Percentiles rank a stretch among this genome's conserved stretches.
Conservation (phyloP, 2,329 filamentous ascomycete species). For the Penicillium sp. region DNA sequence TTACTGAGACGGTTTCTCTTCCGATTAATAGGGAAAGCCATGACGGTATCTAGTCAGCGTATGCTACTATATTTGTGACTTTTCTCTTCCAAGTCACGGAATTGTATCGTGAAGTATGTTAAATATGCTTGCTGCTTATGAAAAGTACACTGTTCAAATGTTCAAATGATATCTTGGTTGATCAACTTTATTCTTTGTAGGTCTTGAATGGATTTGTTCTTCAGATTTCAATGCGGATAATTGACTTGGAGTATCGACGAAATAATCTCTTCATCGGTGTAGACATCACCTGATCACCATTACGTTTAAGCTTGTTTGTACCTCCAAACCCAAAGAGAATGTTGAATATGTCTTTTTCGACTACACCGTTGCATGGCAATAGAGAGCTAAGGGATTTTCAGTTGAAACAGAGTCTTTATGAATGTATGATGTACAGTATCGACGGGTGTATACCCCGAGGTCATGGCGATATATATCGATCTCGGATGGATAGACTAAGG, state of each 20-base stretch:
- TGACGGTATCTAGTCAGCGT: too few relatives aligned
- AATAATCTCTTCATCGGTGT: not conserved
- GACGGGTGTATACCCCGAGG: not conserved
- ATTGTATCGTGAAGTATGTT: not conserved
- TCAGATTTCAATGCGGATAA: not conserved
- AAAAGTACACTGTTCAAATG: too few relatives aligned
- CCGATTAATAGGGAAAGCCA: not conserved
- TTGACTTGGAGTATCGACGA: not conserved
- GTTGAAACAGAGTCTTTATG: not conserved
- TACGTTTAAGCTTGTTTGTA: constrained; percentile 7
- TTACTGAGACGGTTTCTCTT: not conserved
- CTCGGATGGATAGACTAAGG: not conserved
- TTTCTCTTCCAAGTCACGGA: not conserved
- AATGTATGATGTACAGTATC: not conserved
- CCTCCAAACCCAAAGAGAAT: not conserved
- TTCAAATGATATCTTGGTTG: too few relatives aligned
- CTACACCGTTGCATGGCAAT: not conserved
- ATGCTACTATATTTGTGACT: too few relatives aligned
- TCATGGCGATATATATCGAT: not conserved
- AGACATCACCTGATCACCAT: not conserved
- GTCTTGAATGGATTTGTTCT: too few relatives aligned
- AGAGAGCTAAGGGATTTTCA: not conserved
- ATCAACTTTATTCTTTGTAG: not conserved
- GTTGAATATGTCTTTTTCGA: not conserved
- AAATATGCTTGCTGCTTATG: not conserved